Evolutionary conservation across 108 stramenopile genomes (phyloP).

Genomic region (Asterionellopsis glacialis): DNA sequence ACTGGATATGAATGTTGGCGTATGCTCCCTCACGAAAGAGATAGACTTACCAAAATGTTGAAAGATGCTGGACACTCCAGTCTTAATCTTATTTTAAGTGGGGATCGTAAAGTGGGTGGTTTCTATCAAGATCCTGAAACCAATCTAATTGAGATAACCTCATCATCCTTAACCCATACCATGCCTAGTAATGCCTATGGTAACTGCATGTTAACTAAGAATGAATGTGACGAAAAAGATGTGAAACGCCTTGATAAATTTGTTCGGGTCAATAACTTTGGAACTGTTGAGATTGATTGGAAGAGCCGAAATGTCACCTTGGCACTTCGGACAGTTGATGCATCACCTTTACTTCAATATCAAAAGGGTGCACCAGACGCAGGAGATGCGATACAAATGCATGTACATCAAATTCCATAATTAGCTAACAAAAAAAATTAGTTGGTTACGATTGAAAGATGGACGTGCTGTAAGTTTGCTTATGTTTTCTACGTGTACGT

Average conservation of each 20-base stretch:
- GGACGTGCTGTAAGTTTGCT: no score
- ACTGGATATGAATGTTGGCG: conserved; percentile 17
- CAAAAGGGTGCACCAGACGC: neutral
- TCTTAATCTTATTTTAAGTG: conserved; percentile 12
- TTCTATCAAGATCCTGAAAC: conserved; percentile 5
- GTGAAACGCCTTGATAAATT: conserved; percentile 8
- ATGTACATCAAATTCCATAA: neutral
- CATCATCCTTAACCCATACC: conserved; percentile 26
- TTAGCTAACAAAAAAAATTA: neutral
- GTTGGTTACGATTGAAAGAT: no score
- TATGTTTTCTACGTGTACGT: no score
- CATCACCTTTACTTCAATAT: neutral
- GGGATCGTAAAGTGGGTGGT: conserved; percentile 27
- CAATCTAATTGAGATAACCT: conserved; percentile 16
- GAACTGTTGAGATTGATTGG: conserved; percentile 24
- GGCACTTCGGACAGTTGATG: conserved; percentile 11
- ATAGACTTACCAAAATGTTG: conserved; percentile 8
- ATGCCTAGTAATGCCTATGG: conserved; percentile 7
- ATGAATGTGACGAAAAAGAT: conserved; percentile 20
- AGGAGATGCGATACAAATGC: neutral
- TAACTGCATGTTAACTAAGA: conserved; percentile 8
- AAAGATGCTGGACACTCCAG: neutral
- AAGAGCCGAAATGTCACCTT: neutral
- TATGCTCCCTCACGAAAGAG: conserved; percentile 12
- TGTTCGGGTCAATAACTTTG: conserved; percentile 26